Evolutionary conservation across 2,329 filamentous ascomycete species (phyloP), one percentile per base, ranked within the genome.

Genomic region (Calonectria honghensis): DNA sequence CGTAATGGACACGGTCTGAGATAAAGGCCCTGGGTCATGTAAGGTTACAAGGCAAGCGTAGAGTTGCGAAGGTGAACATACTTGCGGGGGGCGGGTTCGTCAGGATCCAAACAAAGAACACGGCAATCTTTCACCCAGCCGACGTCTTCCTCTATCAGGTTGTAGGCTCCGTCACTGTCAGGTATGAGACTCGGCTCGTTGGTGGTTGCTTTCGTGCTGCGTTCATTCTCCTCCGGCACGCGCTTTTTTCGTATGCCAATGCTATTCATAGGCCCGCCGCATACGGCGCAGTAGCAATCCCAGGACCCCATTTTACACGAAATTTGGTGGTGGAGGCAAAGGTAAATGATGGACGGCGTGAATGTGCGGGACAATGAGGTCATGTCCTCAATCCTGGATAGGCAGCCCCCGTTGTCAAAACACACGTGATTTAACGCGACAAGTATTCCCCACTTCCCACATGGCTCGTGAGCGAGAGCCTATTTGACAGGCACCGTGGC

Each of bases 281-380:
- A 63, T 5, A 63, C 29, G 24, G 57, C 35, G 57, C 57, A 63
- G 35, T 63, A 63, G 4, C 57, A 63, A 24, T 63, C 57, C 35
- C 35, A 41, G 11, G 35, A 41, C 6, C 35, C 37, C 57, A 63
- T 41, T 14, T 13, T n/a, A 6, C 20, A n/a, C n/a, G 2, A 39
- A 37, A 2, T 24, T 24, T 3, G n/a, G 10, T 39, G 7, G 7
- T 27, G 6, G 18, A 24, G 11, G n/a, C 6, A 39, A 27, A 3
- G 18, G 29, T 4, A 29, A n/a, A 45, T 5, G 5, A 27, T 20
- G 18, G 20, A 39, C 24, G 18, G 32, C 18, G 31, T 63, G 35
- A 24, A 29, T 18, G n/a, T 41, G 32, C 18, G 14, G 24, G 24
- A 37, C n/a, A 16, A 39, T 20, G 20, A 11, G 3, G 29, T 7